Evolutionary conservation across 305 asterid genomes (phyloP).

Genomic region (Withania somnifera): DNA sequence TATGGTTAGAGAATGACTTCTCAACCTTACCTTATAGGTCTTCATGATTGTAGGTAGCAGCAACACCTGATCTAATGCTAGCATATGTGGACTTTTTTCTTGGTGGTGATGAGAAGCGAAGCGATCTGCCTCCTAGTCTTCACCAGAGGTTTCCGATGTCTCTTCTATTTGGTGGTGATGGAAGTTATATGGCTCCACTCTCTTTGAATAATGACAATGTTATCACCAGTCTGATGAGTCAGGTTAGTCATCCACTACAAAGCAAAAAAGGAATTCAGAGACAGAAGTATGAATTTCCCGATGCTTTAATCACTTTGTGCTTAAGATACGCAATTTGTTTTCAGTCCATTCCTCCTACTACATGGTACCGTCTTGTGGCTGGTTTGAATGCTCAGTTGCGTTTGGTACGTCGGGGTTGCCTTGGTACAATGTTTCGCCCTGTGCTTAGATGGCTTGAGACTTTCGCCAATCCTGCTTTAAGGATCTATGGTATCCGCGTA

Average conservation of each 20-base stretch:
- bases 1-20: neutral
- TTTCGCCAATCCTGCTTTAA: constrained; percentile 78
- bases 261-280: neutral
- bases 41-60: constrained; percentile 60
- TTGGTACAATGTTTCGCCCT: constrained; percentile 53
- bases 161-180: constrained; percentile 90
- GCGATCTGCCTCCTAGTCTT: constrained; percentile 84
- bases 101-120: constrained; percentile 97
- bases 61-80: constrained; percentile 93
- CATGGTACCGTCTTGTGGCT: constrained; percentile 95
- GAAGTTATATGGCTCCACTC: constrained; percentile 93
- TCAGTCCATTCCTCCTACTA: constrained; percentile 90
- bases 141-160: constrained; percentile 82
- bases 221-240: constrained; percentile 91
- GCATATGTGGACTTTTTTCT: constrained; percentile 89
- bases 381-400: constrained; percentile 97
- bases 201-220: constrained; percentile 76
- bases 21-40: constrained; percentile 7
- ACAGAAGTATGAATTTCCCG: neutral
- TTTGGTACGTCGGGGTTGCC: constrained; percentile 77
- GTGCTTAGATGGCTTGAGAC: constrained; percentile 75
- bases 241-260: constrained; percentile 40
- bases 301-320: neutral
- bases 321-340: constrained; percentile 2
- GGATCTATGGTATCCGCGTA: constrained; percentile 48